A percentile compares a stretch with the other conserved stretches of the same genome.
These are phyloP conservation scores for Metarhizium anisopliae DNA, from an alignment of 2,329 filamentous ascomycete species.

Conservation along the genomic window DNA sequence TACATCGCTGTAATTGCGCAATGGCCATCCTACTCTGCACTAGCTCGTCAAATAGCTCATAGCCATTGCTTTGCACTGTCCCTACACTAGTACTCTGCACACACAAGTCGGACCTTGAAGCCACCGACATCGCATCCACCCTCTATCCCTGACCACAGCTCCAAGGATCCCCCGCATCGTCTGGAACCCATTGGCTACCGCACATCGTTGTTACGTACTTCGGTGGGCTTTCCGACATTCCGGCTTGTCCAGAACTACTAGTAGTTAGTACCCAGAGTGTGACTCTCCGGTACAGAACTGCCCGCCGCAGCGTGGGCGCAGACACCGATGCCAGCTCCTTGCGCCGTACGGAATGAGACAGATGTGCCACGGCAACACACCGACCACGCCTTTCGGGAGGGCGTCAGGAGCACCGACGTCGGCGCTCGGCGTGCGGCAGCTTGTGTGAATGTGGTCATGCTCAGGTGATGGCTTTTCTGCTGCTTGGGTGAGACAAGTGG, in stretches of 20 bases:
- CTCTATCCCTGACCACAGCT: background rate
- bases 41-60: background rate
- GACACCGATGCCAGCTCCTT: background rate
- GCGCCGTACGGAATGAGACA: background rate
- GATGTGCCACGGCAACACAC: background rate
- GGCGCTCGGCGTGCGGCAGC: too few species aligned
- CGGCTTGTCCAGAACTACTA: too few species aligned
- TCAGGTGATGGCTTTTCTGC: background rate
- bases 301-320: background rate
- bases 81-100: background rate
- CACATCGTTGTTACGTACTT: constrained; percentile 3
- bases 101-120: background rate
- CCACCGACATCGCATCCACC: background rate
- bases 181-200: background rate
- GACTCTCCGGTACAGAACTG: background rate
- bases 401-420: too few species aligned
- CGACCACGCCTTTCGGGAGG: too few species aligned
- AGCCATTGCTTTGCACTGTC: too few species aligned
- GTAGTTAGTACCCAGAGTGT: background rate
- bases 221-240: background rate
- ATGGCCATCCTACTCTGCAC: too few species aligned
- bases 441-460: background rate
- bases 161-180: background rate
- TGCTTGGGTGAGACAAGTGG: background rate
- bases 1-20: too few species aligned